Base-by-base conservation (phyloP, 257 asterid species). In the Ehretia macrophylla region DNA sequence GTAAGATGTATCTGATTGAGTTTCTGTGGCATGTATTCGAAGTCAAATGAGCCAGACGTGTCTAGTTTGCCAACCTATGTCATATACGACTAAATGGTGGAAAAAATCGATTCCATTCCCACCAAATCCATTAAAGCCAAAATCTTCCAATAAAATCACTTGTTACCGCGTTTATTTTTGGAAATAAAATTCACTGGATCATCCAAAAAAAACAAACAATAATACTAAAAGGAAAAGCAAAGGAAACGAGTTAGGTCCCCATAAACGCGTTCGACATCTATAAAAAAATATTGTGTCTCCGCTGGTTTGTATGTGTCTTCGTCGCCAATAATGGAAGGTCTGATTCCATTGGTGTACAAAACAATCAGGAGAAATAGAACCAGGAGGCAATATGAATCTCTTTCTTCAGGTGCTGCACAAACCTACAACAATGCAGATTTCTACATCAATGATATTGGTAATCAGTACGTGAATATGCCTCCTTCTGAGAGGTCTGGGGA, bases 281-380 rank as follows among this genome's bases (percentile, higher is more conserved):
- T n/a, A n/a, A n/a, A n/a, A n/a, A n/a, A n/a, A n/a, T n/a, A n/a
- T n/a, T n/a, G n/a, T n/a, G n/a, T n/a, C n/a, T n/a, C n/a, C n/a
- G n/a, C n/a, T n/a, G n/a, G n/a, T n/a, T n/a, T n/a, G n/a, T n/a
- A n/a, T n/a, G n/a, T n/a, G n/a, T n/a, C n/a, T 42, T 42, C 16
- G 16, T 42, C 4, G 35, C 3, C 3, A 27, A 42, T 10, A 51
- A 85, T 88, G 96, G 95, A 88, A 62, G 96, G 96, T 20, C 67
- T 88, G 6, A 72, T 88, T 55, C 96, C 96, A 17, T 45, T 83
- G 81, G 82, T 83, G 17, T 85, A 60, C 77, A 81, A 57, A 62
- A 79, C 81, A 17, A 66, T 88, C 59, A 75, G 74, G 83, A 85
- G 70, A 74, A 81, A 8, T 66, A 75, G 53, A 72, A 71, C 74